phyloP scores from a whole-genome alignment of 495 filamentous ascomycete species.

The Aspergillus nidulans region DNA sequence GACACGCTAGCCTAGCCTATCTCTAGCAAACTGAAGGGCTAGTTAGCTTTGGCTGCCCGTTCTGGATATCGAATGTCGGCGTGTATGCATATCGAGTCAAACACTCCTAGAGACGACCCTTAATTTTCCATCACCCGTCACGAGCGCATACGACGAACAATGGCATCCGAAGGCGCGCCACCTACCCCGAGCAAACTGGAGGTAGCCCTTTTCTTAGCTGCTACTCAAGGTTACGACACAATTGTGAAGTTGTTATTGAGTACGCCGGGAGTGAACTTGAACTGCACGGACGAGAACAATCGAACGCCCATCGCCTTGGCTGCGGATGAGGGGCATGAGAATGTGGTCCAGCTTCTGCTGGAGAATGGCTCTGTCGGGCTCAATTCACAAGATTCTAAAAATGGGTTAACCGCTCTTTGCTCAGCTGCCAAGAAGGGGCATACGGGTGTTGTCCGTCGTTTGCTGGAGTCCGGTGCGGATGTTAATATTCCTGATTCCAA shows the following conservation, averaged over 20 bases:
- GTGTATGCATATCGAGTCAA: conserved; percentile 5
- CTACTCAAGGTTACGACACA: conserved; percentile 30
- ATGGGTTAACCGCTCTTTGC: conserved; percentile 30
- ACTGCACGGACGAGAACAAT: conserved; percentile 21
- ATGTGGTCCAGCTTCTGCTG: conserved; percentile 29
- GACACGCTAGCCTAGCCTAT: conserved; percentile 7
- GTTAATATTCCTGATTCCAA: conserved; percentile 19
- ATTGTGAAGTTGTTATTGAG: conserved; percentile 31
- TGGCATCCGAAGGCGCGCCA: conserved; percentile 9
- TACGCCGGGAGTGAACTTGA: conserved; percentile 25
- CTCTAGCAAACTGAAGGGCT: background rate
- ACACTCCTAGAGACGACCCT: background rate
- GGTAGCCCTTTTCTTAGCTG: conserved; percentile 30
- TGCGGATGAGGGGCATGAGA: conserved; percentile 31
- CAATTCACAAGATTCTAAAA: conserved; percentile 18
- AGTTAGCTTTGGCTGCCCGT: background rate
- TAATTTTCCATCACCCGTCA: background rate
- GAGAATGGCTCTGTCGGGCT: conserved; percentile 16
- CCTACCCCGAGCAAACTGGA: conserved; percentile 22
- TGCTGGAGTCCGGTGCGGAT: conserved; percentile 19
- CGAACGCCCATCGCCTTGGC: conserved; percentile 36
- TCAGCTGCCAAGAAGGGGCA: conserved; percentile 35
- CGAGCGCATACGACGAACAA: background rate
- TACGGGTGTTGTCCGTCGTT: conserved; percentile 22
- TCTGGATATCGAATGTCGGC: conserved; percentile 2